These are phyloP conservation scores for Botrytis sinoallii DNA, from an alignment of 2,329 filamentous ascomycete species.

Conservation along the genomic window DNA sequence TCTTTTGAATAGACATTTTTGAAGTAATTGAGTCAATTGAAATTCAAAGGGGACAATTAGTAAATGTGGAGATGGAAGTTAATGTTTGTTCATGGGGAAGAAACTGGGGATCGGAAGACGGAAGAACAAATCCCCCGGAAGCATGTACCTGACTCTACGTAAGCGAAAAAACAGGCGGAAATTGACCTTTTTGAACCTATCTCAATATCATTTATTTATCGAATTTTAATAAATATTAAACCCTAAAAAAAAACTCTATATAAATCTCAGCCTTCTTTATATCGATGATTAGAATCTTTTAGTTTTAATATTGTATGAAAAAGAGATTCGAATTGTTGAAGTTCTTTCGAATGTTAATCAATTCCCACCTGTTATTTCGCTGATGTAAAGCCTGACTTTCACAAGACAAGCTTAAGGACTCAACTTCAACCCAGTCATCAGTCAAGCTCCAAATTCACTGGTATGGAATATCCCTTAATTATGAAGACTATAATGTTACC, in stretches of 20 bases:
- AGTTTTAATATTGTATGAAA: no score
- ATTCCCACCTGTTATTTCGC: no score
- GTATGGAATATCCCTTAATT: neutral
- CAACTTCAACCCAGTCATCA: neutral
- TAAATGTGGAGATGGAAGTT: neutral
- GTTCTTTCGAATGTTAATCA: no score
- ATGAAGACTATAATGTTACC: neutral
- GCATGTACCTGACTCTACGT: neutral
- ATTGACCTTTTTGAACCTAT: no score
- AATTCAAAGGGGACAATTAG: neutral
- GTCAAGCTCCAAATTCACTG: neutral
- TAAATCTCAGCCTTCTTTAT: no score
- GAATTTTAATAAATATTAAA: no score
- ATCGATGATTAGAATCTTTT: no score
- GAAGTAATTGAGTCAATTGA: neutral
- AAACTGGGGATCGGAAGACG: conserved; percentile 1
- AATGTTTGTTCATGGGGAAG: neutral
- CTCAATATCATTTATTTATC: no score
- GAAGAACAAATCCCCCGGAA: neutral
- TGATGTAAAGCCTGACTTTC: neutral
- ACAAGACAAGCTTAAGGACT: neutral
- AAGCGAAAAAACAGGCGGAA: no score
- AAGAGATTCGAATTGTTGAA: no score
- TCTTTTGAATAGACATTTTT: conserved; percentile 20
- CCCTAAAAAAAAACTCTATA: no score